A percentile compares a stretch with the other conserved stretches of the same genome.
These are phyloP conservation scores for Ananas comosus DNA, from an alignment of 176 grass and related monocot genomes.

Conservation along the genomic window DNA sequence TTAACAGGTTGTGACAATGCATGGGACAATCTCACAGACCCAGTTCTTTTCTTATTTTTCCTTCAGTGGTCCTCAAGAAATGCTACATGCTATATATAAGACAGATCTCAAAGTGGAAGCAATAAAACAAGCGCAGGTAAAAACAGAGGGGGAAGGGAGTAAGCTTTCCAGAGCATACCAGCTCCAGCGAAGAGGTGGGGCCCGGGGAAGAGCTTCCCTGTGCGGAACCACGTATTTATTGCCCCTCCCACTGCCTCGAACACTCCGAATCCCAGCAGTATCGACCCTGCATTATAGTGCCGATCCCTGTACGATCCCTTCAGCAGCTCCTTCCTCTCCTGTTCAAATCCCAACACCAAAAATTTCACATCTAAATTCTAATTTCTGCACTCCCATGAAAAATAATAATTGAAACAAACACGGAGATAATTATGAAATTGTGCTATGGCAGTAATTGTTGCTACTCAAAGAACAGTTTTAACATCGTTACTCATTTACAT, in stretches of 20 bases:
- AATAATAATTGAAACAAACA: no score
- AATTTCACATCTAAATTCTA: not conserved
- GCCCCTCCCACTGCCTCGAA: conserved; percentile 61
- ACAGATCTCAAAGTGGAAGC: not conserved
- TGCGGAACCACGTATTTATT: conserved; percentile 76
- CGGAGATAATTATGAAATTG: no score
- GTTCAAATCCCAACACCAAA: not conserved
- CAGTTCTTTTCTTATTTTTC: no score
- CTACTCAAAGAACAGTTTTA: no score
- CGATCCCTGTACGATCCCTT: conserved; percentile 65
- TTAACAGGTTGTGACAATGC: no score
- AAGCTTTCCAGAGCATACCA: conserved; percentile 10
- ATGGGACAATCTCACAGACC: no score
- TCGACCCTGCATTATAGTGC: conserved; percentile 82
- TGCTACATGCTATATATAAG: not conserved
- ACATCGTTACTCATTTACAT: no score
- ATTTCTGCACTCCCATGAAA: no score
- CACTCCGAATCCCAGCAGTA: conserved; percentile 77
- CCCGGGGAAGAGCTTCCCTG: conserved; percentile 84
- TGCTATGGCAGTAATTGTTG: no score
- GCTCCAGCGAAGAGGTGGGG: conserved; percentile 82
- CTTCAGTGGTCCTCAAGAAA: not conserved
- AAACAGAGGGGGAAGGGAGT: not conserved
- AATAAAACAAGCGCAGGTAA: no score
- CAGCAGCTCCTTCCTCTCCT: conserved; percentile 79